Percentiles rank a stretch among this genome's conserved stretches.
phyloP scores from a whole-genome alignment of 2,329 filamentous ascomycete genomes.

The Periconia macrospinosa region DNA sequence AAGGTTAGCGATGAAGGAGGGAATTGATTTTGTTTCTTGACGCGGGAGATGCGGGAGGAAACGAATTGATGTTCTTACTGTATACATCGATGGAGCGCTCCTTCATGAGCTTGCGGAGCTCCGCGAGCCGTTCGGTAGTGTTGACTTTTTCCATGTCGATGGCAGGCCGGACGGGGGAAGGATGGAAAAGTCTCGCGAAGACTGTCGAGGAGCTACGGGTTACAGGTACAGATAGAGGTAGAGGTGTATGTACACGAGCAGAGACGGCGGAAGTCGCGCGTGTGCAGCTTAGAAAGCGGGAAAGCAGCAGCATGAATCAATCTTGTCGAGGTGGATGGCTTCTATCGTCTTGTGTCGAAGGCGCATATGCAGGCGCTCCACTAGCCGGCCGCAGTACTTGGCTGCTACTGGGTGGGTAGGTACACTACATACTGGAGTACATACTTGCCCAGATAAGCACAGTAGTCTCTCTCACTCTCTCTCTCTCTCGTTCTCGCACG shows the following conservation, averaged over 20 bases:
- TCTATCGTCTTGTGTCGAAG: neutral
- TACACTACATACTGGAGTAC: neutral
- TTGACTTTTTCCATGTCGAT: slow-evolving; percentile 76
- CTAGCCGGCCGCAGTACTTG: neutral
- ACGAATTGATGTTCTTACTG: slow-evolving; percentile 56
- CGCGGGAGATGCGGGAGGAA: neutral
- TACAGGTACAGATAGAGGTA: slow-evolving; percentile 23
- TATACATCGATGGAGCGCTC: slow-evolving; percentile 87
- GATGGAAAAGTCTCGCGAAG: slow-evolving; percentile 31
- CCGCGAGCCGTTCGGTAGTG: slow-evolving; percentile 73
- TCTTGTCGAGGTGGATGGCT: slow-evolving; percentile 10
- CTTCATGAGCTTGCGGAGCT: slow-evolving; percentile 83
- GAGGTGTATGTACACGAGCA: slow-evolving; percentile 9
- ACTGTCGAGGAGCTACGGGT: slow-evolving; percentile 15
- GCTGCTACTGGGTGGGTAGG: too few species aligned
- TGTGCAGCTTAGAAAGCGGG: slow-evolving; percentile 32
- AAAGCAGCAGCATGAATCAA: slow-evolving; percentile 22
- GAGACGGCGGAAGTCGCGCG: slow-evolving; percentile 28
- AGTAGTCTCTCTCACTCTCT: too few species aligned
- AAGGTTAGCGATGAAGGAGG: slow-evolving; percentile 39
- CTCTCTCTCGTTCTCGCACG: too few species aligned
- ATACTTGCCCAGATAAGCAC: too few species aligned
- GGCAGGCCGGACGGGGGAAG: slow-evolving; percentile 26
- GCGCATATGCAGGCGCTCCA: neutral
- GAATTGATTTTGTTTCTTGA: neutral